These are phyloP conservation scores for Colletotrichum spinosum DNA, from an alignment of 2,329 filamentous ascomycete genomes.

Conservation along the genomic window DNA sequence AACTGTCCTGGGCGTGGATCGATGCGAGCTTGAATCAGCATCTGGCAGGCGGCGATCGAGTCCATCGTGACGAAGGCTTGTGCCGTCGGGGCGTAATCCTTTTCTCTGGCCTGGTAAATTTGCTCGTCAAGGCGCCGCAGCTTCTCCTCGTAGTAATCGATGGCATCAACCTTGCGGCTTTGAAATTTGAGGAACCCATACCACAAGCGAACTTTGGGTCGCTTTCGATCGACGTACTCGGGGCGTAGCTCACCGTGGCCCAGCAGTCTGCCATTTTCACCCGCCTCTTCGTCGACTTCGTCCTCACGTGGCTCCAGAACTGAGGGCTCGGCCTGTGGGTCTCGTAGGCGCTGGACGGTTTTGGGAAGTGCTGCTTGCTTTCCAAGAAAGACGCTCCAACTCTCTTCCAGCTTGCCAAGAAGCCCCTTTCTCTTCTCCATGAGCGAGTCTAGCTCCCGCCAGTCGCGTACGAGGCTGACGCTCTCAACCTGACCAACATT, in stretches of 20 bases:
- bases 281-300: slow-evolving; percentile 57
- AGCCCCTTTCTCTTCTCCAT: slow-evolving; percentile 74
- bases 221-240: slow-evolving; percentile 54
- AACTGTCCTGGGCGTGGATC: slow-evolving; percentile 90
- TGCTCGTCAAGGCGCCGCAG: slow-evolving; percentile 82
- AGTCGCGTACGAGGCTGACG: slow-evolving; percentile 87
- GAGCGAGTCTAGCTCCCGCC: slow-evolving; percentile 82
- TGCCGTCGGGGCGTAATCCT: slow-evolving; percentile 81
- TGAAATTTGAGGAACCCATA: slow-evolving; percentile 81
- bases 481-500: slow-evolving; percentile 91
- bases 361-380: slow-evolving; percentile 57
- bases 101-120: slow-evolving; percentile 76
- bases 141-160: slow-evolving; percentile 93
- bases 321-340: slow-evolving; percentile 36
- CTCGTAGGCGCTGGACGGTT: slow-evolving; percentile 44
- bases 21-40: slow-evolving; percentile 94
- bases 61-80: slow-evolving; percentile 98
- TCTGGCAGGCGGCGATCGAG: slow-evolving; percentile 90
- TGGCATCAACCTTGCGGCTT: slow-evolving; percentile 83
- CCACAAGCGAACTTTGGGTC: slow-evolving; percentile 80
- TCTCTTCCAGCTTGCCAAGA: slow-evolving; percentile 81
- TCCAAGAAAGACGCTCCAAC: slow-evolving; percentile 83
- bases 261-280: slow-evolving; percentile 72
- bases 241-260: slow-evolving; percentile 40
- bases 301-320: slow-evolving; percentile 38